Evolutionary conservation across 1,284 basidiomycete genomes (phyloP).

Genomic region (Rhizoctonia solani): DNA sequence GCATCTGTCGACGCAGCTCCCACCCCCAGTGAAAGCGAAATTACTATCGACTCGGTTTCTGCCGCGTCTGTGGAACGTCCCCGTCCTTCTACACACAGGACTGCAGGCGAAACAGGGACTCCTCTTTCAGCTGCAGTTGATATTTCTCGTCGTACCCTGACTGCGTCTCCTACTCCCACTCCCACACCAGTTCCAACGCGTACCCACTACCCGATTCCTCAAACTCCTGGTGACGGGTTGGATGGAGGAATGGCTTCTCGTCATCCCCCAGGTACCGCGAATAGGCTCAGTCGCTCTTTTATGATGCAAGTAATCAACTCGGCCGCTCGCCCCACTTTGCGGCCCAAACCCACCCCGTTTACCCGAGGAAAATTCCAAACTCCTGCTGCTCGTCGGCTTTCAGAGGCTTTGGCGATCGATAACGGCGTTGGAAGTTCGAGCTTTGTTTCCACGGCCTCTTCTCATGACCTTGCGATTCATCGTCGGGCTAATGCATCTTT

Average conservation of each 20-base stretch:
- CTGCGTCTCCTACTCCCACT: conserved; percentile 12
- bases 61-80: neutral
- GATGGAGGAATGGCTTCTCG: neutral
- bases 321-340: conserved; percentile 14
- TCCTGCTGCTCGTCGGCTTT: conserved; percentile 29
- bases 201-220: conserved; percentile 17
- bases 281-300: conserved; percentile 29
- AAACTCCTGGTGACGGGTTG: conserved; percentile 21
- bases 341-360: conserved; percentile 27
- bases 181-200: conserved; percentile 3
- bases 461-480: conserved; percentile 80
- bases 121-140: neutral
- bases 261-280: neutral
- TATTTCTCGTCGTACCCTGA: conserved; percentile 4
- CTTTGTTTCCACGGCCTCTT: conserved; percentile 77
- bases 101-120: neutral
- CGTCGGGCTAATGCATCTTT: conserved; percentile 82
- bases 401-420: neutral
- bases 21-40: conserved; percentile 29
- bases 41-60: conserved; percentile 30
- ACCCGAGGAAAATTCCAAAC: conserved; percentile 13
- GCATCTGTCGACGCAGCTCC: conserved; percentile 9
- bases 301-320: conserved; percentile 33
- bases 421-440: conserved; percentile 23
- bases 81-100: conserved; percentile 7